phyloP scores from a whole-genome alignment of 768 basidiomycete genomes.

The Mycena vulgaris region DNA sequence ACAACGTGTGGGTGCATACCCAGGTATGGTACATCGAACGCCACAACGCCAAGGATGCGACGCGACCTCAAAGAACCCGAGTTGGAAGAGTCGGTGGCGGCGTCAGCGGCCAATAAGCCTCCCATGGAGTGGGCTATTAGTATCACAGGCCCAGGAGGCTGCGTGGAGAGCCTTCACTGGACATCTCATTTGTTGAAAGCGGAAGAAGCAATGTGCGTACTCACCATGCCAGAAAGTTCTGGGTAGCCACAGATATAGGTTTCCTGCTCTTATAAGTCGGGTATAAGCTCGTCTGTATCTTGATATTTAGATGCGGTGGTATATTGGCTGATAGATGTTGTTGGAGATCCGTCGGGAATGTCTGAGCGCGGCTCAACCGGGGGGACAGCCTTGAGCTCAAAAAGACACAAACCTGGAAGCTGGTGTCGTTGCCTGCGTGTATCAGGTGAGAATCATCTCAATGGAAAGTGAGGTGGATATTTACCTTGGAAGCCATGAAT shows the following conservation, averaged over 20 bases:
- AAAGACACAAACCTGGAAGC: conserved; percentile 62
- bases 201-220: conserved; percentile 24
- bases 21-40: conserved; percentile 72
- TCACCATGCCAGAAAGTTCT: conserved; percentile 71
- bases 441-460: conserved; percentile 10
- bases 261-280: conserved; percentile 74
- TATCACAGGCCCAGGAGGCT: conserved; percentile 70
- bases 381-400: conserved; percentile 10
- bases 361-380: conserved; percentile 46
- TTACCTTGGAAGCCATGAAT: conserved; percentile 74
- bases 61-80: conserved; percentile 44
- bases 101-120: conserved; percentile 71
- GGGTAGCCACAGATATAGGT: conserved; percentile 65
- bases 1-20: conserved; percentile 78
- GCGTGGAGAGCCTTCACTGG: conserved; percentile 63
- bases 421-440: conserved; percentile 66
- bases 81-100: conserved; percentile 62
- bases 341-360: conserved; percentile 71
- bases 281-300: conserved; percentile 66
- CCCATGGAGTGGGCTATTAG: conserved; percentile 75
- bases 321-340: conserved; percentile 53
- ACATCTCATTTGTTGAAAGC: conserved; percentile 16
- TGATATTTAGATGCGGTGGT: conserved; percentile 53
- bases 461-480: conserved; percentile 2
- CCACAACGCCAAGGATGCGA: conserved; percentile 68